These are phyloP conservation scores for Mucor indicus DNA, from an alignment of 371 early-diverging fungal genomes.

Conservation along the genomic window DNA sequence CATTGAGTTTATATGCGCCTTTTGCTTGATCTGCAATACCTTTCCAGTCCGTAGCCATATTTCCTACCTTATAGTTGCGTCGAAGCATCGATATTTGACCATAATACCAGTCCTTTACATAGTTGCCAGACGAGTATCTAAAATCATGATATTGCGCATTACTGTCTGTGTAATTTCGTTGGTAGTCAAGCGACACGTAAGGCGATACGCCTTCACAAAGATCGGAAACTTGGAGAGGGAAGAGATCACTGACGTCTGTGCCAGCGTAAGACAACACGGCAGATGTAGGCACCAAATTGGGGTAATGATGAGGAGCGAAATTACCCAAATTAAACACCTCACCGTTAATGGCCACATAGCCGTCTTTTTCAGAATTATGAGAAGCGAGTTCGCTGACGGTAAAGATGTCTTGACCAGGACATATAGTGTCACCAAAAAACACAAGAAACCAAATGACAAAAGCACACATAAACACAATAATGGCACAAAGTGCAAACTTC, in stretches of 20 bases:
- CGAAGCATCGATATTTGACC: slow-evolving; percentile 47
- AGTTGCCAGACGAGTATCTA: slow-evolving; percentile 22
- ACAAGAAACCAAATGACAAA: slow-evolving; percentile 87
- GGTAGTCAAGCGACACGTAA: slow-evolving; percentile 33
- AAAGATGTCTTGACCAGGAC: slow-evolving; percentile 75
- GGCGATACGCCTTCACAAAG: slow-evolving; percentile 37
- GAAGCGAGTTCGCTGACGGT: slow-evolving; percentile 39
- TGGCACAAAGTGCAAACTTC: slow-evolving; percentile 84
- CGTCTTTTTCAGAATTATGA: slow-evolving; percentile 33
- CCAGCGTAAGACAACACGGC: slow-evolving; percentile 62
- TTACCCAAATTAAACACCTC: slow-evolving; percentile 67
- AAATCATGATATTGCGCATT: slow-evolving; percentile 44
- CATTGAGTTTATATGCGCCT: slow-evolving; percentile 19
- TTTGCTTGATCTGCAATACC: slow-evolving; percentile 30
- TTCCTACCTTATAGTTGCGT: slow-evolving; percentile 41
- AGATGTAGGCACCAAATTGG: slow-evolving; percentile 45
- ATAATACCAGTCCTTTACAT: slow-evolving; percentile 47
- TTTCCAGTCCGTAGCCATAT: slow-evolving; percentile 30
- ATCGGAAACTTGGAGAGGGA: slow-evolving; percentile 74
- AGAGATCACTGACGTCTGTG: slow-evolving; percentile 60
- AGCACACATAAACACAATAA: slow-evolving; percentile 78
- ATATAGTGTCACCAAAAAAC: slow-evolving; percentile 77
- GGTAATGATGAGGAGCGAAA: slow-evolving; percentile 60
- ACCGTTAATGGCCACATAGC: slow-evolving; percentile 65
- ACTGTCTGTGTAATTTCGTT: slow-evolving; percentile 29